These are phyloP conservation scores for Lentinus tigrinus DNA, from an alignment of 768 basidiomycete species.

Conservation along the genomic window DNA sequence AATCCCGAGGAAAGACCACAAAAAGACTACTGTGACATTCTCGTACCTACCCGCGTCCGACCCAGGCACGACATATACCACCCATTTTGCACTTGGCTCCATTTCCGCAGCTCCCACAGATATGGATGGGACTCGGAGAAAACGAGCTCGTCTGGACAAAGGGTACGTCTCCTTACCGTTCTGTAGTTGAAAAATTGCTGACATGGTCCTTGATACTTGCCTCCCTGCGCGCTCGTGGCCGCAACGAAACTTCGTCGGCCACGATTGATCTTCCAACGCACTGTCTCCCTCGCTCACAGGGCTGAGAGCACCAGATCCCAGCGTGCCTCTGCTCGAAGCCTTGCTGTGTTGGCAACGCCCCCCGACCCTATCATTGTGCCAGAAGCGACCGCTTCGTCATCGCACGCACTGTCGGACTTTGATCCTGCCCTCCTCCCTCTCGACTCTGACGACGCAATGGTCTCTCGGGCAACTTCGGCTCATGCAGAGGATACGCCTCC, in stretches of 20 bases:
- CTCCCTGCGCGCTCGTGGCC: not conserved
- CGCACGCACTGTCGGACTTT: conserved; percentile 51
- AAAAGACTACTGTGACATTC: conserved; percentile 64
- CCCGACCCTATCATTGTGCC: conserved; percentile 15
- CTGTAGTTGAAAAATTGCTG: conserved; percentile 13
- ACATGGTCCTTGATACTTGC: conserved; percentile 13
- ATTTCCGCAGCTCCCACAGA: conserved; percentile 46
- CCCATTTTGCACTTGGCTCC: conserved; percentile 60
- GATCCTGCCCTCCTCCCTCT: conserved; percentile 51
- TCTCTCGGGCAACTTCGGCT: conserved; percentile 61
- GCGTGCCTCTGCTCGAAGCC: conserved; percentile 27
- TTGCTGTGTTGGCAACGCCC: conserved; percentile 12
- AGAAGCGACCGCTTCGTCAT: conserved; percentile 35
- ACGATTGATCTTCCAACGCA: not conserved
- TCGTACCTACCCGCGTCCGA: conserved; percentile 84
- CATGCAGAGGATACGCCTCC: conserved; percentile 25
- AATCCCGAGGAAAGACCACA: conserved; percentile 69
- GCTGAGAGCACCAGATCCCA: conserved; percentile 24
- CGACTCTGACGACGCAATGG: conserved; percentile 57
- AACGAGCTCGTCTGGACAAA: conserved; percentile 73
- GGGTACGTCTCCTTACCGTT: conserved; percentile 48
- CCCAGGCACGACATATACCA: conserved; percentile 87
- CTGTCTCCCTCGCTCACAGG: conserved; percentile 6
- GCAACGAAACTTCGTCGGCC: not conserved
- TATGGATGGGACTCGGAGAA: conserved; percentile 64